phyloP scores from a whole-genome alignment of 2,329 filamentous ascomycete genomes.

The Pseudogymnoascus sp. region DNA sequence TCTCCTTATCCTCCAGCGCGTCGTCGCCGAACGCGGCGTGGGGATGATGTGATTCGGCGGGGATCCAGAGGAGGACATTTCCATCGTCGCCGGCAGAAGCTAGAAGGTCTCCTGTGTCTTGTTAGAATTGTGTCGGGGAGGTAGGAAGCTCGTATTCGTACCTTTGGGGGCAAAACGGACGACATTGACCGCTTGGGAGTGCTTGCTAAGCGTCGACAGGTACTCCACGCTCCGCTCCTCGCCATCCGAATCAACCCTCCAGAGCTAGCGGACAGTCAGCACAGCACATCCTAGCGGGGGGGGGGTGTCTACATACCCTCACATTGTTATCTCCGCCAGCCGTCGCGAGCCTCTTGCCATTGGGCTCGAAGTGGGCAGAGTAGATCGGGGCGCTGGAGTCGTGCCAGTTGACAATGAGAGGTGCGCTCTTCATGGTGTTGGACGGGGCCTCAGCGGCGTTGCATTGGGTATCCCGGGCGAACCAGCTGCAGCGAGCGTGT shows the following conservation, averaged over 20 bases:
- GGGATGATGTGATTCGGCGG: constrained; percentile 63
- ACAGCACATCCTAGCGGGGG: constrained; percentile 23
- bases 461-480: background rate
- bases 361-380: constrained; percentile 90
- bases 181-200: constrained; percentile 96
- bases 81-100: constrained; percentile 96
- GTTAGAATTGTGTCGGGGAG: background rate
- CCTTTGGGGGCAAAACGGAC: constrained; percentile 93
- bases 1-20: constrained; percentile 84
- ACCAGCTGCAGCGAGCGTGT: background rate
- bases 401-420: constrained; percentile 97
- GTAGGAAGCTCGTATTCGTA: constrained; percentile 32
- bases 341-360: constrained; percentile 85
- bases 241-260: constrained; percentile 78
- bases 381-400: constrained; percentile 95
- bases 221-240: constrained; percentile 88
- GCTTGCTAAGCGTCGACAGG: constrained; percentile 81
- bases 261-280: constrained; percentile 52
- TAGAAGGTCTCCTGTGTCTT: constrained; percentile 67
- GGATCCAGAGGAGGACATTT: constrained; percentile 94
- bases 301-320: constrained; percentile 49
- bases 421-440: constrained; percentile 79
- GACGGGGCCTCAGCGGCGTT: background rate
- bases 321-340: constrained; percentile 96
- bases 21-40: constrained; percentile 67